Evolutionary conservation across 805 yeast genomes (phyloP), one percentile per base, ranked within the genome.

Genomic region (Candida tammaniensis): DNA sequence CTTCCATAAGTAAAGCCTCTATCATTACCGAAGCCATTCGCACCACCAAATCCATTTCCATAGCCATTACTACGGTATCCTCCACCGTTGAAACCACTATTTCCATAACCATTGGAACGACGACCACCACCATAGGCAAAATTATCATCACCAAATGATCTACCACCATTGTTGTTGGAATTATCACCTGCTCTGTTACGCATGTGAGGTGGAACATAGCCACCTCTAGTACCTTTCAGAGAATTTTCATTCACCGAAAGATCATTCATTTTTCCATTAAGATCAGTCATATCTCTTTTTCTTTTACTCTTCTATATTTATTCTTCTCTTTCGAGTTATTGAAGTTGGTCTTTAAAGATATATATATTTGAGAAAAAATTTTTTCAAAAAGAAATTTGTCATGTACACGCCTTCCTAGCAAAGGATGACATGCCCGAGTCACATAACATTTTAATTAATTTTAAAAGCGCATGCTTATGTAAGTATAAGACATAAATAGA

Each of bases 181-280:
- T 43, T 44, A 33, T 46, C 44, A 19, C 42, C 38, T 12, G 38
- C 30, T 36, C 40, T 39, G 27, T 35, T 39, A 26, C 46, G 35
- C 38, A 64, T 55, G 37, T 76, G 81, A 45, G 82, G 82, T 30
- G 82, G 82, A 26, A 74, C 78, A 57, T 77, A 76, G 24, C 70
- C 61, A 25, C 58, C 48, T 34, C 52, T 33, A 18, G 22, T 17
- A 7, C 26, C 24, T 22, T 30, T 27, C 7, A 5, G 26, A 17
- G 19, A 5, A 3, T 41, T 57, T 36, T 57, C 70, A 51, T 62
- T 58, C 43, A 78, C 70, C 52, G 69, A 72, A 49, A 78, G 69
- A 53, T 76, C 70, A 60, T 71, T 70, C 72, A 78, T 64, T 53
- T 73, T 70, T 57, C 72, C 68, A 48, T 76, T 65, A 55, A 78